phyloP scores from a whole-genome alignment of 768 basidiomycete genomes.

The Lactarius akahatsu region DNA sequence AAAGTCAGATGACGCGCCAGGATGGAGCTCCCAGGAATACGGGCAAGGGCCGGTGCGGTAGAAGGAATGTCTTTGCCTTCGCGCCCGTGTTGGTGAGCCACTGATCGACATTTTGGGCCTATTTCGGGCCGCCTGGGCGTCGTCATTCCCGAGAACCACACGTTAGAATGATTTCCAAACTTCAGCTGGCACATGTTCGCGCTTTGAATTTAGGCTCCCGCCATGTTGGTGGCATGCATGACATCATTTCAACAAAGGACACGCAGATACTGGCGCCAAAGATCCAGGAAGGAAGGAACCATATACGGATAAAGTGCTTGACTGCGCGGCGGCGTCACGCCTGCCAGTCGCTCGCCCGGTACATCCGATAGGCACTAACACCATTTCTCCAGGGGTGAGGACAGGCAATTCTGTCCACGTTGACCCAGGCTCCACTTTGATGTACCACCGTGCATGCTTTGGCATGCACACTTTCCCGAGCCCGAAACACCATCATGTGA shows the following conservation, averaged over 20 bases:
- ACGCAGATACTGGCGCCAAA: constrained; percentile 3
- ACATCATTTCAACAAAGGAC: constrained; percentile 19
- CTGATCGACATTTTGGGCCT: background rate
- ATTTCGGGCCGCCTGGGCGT: background rate
- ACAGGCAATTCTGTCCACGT: background rate
- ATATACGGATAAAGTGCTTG: background rate
- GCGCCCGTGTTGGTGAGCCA: background rate
- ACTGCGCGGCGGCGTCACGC: background rate
- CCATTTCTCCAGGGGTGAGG: background rate
- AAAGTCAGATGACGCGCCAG: constrained; percentile 1
- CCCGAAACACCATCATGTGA: background rate
- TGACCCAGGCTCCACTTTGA: background rate
- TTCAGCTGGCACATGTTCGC: background rate
- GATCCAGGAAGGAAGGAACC: background rate
- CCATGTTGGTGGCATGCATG: constrained; percentile 10
- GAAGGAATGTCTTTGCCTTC: background rate
- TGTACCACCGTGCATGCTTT: background rate
- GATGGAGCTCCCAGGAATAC: constrained; percentile 14
- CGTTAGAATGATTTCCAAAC: background rate
- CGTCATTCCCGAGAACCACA: background rate
- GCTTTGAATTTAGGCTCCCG: constrained; percentile 17
- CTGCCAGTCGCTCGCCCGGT: background rate
- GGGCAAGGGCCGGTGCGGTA: background rate
- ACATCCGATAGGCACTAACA: background rate
- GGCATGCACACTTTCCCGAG: background rate